Evolutionary conservation across 805 yeast species (phyloP).

Genomic region (Yamadazyma laniorum): DNA sequence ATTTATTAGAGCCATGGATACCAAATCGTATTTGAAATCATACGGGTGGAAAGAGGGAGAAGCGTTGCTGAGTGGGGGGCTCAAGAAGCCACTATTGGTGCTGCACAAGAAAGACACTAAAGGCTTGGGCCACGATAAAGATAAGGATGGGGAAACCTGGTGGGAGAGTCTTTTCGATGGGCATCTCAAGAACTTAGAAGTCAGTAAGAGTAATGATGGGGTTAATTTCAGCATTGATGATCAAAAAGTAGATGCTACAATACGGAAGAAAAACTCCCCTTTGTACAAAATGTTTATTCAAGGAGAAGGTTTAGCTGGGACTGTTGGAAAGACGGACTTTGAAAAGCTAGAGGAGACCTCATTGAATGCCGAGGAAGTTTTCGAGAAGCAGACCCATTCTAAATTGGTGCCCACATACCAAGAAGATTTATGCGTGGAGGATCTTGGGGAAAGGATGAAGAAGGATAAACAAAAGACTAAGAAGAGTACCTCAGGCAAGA

Average conservation of each 20-base stretch:
- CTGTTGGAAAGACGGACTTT: constrained; percentile 44
- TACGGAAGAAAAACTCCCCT: constrained; percentile 60
- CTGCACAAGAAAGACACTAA: constrained; percentile 87
- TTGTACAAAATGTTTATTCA: constrained; percentile 81
- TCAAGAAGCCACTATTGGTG: constrained; percentile 82
- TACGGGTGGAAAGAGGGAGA: constrained; percentile 95
- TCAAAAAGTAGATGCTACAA: constrained; percentile 45
- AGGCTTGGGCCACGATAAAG: constrained; percentile 80
- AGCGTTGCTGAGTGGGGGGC: constrained; percentile 74
- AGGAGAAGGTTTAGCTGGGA: constrained; percentile 84
- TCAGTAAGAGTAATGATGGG: constrained; percentile 31
- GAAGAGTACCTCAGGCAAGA: constrained; percentile 6
- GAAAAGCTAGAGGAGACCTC: constrained; percentile 12
- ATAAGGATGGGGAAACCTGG: constrained; percentile 80
- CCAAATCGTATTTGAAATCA: constrained; percentile 65
- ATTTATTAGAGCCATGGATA: constrained; percentile 59
- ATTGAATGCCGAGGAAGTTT: constrained; percentile 13
- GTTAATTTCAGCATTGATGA: constrained; percentile 54
- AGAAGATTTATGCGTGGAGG: constrained; percentile 21
- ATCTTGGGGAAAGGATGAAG: constrained; percentile 20
- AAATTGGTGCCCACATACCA: constrained; percentile 24
- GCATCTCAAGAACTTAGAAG: constrained; percentile 75
- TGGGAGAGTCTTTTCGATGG: constrained; percentile 97
- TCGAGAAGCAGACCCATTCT: constrained; percentile 16
- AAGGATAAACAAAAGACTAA: constrained; percentile 19